A percentile compares a stretch with the other conserved stretches of the same genome.
Conservation (phyloP, 2,329 filamentous ascomycete species). For the Aspergillus sp. region DNA sequence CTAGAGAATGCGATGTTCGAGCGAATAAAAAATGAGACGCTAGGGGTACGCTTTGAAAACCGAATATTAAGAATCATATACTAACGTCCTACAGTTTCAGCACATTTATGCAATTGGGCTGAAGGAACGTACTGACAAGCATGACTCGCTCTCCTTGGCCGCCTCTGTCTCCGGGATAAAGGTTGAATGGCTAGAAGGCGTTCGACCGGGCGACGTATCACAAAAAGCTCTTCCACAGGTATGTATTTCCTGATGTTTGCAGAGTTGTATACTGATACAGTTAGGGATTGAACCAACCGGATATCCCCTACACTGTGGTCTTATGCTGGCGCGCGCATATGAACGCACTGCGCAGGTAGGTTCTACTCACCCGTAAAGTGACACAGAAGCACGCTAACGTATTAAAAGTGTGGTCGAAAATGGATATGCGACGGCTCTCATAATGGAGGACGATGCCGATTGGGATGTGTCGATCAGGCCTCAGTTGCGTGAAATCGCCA, state of each 20-base stretch:
- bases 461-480: constrained; percentile 55
- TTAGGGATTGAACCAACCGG: constrained; percentile 16
- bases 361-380: neutral
- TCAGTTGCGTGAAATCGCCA: constrained; percentile 47
- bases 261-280: constrained; percentile 1
- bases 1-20: constrained; percentile 20
- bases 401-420: constrained; percentile 43
- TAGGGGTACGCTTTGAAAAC: constrained; percentile 22
- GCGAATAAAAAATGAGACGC: constrained; percentile 27
- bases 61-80: neutral
- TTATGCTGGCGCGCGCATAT: constrained; percentile 46
- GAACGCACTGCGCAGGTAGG: constrained; percentile 35
- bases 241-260: neutral
- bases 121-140: constrained; percentile 50
- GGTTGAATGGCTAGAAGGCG: constrained; percentile 47
- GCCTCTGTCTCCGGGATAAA: constrained; percentile 45
- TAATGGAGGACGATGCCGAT: constrained; percentile 59
- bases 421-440: constrained; percentile 49
- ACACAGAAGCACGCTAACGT: neutral
- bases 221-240: constrained; percentile 46
- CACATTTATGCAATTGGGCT: constrained; percentile 50
- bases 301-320: constrained; percentile 30
- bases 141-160: constrained; percentile 49
- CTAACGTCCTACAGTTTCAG: constrained; percentile 35
- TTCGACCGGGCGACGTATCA: constrained; percentile 40